Percentiles rank a stretch among this genome's conserved stretches.
phyloP scores from a whole-genome alignment of 1,284 basidiomycete species.

The Austroboletus novae-zelandiae region DNA sequence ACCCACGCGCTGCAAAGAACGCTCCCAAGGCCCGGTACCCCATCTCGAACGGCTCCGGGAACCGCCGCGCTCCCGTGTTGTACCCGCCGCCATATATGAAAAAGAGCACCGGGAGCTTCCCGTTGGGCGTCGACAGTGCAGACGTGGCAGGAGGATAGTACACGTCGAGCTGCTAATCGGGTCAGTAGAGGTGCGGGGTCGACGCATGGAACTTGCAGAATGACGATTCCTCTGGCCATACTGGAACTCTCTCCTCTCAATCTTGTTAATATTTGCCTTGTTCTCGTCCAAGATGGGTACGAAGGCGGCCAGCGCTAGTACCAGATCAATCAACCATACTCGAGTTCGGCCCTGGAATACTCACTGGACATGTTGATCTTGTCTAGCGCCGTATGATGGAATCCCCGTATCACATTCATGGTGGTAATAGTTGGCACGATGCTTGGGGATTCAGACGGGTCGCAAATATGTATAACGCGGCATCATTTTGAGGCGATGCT shows the following conservation, averaged over 20 bases:
- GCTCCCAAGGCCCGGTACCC: conserved; percentile 54
- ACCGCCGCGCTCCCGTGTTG: conserved; percentile 43
- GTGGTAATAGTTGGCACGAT: not conserved
- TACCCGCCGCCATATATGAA: conserved; percentile 67
- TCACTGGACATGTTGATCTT: conserved; percentile 40
- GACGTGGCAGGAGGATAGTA: conserved; percentile 48
- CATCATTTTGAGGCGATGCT: not conserved
- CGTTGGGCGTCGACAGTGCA: conserved; percentile 18
- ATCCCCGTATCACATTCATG: conserved; percentile 35
- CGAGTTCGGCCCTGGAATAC: conserved; percentile 14
- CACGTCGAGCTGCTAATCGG: conserved; percentile 44
- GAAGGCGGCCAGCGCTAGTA: conserved; percentile 45
- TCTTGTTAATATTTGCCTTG: conserved; percentile 38
- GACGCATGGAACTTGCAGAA: conserved; percentile 37
- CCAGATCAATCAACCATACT: conserved; percentile 4
- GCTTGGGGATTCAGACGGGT: not conserved
- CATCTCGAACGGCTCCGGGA: conserved; percentile 47
- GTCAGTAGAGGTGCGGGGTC: not conserved
- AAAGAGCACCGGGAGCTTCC: conserved; percentile 52
- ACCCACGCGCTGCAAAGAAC: conserved; percentile 58
- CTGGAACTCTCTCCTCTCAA: conserved; percentile 50
- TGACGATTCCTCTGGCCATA: conserved; percentile 55
- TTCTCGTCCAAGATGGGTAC: conserved; percentile 41
- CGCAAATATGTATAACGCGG: not conserved
- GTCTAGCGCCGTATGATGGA: conserved; percentile 32